These are phyloP conservation scores for Scalesia atractyloides DNA, from an alignment of 129 eudicot species.

Conservation along the genomic window DNA sequence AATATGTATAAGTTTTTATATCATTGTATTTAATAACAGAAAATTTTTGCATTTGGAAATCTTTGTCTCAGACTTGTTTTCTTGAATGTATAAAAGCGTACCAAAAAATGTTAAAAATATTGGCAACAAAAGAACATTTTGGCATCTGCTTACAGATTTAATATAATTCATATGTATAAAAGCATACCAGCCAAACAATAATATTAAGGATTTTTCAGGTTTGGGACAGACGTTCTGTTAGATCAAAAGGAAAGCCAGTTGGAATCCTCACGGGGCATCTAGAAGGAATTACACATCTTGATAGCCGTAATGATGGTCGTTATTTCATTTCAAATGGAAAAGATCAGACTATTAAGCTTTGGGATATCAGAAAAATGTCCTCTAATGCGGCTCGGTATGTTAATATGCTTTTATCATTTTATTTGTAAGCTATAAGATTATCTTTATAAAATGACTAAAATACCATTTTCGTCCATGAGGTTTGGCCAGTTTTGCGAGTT, in stretches of 20 bases:
- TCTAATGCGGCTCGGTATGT: slow-evolving; percentile 67
- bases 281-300: slow-evolving; percentile 85
- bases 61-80: background rate
- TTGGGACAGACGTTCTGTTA: slow-evolving; percentile 94
- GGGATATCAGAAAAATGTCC: slow-evolving; percentile 97
- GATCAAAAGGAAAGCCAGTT: slow-evolving; percentile 73
- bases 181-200: background rate
- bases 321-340: slow-evolving; percentile 91
- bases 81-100: background rate
- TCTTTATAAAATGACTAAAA: background rate
- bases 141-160: background rate
- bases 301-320: slow-evolving; percentile 90
- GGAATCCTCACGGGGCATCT: slow-evolving; percentile 86
- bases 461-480: no score
- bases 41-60: background rate
- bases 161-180: background rate
- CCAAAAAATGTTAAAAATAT: background rate
- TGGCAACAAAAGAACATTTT: background rate
- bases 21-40: background rate
- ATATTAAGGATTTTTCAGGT: slow-evolving; percentile 49
- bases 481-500: no score
- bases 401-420: background rate
- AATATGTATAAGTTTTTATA: slow-evolving; percentile 8
- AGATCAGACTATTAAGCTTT: slow-evolving; percentile 91
- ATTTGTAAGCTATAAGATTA: background rate